Conservation (phyloP, 2,329 filamentous ascomycete species). For the Colletotrichum siamense region DNA sequence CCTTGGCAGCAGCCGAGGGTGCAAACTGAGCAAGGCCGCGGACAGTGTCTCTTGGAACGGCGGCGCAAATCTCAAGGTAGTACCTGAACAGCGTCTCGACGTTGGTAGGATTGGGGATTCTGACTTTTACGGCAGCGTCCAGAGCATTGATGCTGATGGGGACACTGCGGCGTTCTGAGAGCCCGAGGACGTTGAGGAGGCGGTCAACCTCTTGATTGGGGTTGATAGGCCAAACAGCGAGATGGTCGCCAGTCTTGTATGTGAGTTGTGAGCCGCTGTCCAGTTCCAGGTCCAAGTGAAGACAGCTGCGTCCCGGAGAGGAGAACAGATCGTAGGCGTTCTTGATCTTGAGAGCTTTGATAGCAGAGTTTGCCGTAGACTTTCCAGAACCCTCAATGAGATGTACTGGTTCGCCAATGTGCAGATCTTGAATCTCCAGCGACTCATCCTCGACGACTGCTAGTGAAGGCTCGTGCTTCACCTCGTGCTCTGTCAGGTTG, state of each 20-base stretch:
- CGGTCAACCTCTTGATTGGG: slow-evolving; percentile 36
- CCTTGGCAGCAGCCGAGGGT: neutral
- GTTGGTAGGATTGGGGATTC: slow-evolving; percentile 43
- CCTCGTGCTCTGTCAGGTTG: slow-evolving; percentile 27
- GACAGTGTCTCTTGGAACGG: slow-evolving; percentile 32
- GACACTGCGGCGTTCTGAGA: slow-evolving; percentile 26
- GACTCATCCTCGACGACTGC: slow-evolving; percentile 25
- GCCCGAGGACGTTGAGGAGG: slow-evolving; percentile 32
- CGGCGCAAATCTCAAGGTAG: slow-evolving; percentile 48
- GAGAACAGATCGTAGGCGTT: slow-evolving; percentile 29
- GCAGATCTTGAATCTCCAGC: slow-evolving; percentile 22
- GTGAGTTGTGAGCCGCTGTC: slow-evolving; percentile 30
- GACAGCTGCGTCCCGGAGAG: slow-evolving; percentile 30
- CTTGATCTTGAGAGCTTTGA: slow-evolving; percentile 24
- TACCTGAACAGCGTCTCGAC: slow-evolving; percentile 43
- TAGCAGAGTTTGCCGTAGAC: slow-evolving; percentile 18
- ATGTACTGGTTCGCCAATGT: slow-evolving; percentile 26
- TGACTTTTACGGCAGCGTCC: slow-evolving; percentile 25
- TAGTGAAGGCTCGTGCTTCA: slow-evolving; percentile 26
- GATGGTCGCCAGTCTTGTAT: slow-evolving; percentile 46
- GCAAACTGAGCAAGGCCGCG: neutral
- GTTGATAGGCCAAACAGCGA: slow-evolving; percentile 45
- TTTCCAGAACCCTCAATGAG: slow-evolving; percentile 1
- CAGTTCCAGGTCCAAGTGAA: slow-evolving; percentile 38
- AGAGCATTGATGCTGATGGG: slow-evolving; percentile 28